Evolutionary conservation across 306 rosid species (phyloP).

Genomic region (Cajanus cajan): DNA sequence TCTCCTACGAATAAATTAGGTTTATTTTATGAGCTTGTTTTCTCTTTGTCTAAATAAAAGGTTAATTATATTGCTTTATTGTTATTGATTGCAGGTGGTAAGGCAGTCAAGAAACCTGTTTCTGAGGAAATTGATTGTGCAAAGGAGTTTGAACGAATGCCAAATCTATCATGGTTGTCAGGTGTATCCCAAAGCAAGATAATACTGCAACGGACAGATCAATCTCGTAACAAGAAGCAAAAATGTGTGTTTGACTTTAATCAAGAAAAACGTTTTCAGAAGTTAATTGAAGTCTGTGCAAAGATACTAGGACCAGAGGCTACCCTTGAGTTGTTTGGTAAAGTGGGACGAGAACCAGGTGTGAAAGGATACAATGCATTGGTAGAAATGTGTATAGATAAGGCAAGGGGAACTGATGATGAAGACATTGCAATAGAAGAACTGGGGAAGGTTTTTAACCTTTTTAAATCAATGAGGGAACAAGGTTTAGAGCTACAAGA

Average conservation of each 20-base stretch:
- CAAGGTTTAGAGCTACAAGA: constrained; percentile 65
- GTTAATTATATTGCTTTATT: background rate
- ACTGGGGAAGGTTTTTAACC: constrained; percentile 49
- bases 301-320: constrained; percentile 52
- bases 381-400: constrained; percentile 52
- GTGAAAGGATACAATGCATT: constrained; percentile 55
- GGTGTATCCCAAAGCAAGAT: constrained; percentile 19
- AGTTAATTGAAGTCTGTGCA: constrained; percentile 43
- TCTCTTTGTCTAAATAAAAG: background rate
- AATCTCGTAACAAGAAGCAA: constrained; percentile 57
- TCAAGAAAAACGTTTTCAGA: constrained; percentile 46
- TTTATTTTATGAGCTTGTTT: constrained; percentile 6
- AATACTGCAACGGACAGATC: constrained; percentile 40
- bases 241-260: constrained; percentile 38
- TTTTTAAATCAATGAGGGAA: constrained; percentile 62
- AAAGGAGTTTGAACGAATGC: constrained; percentile 27
- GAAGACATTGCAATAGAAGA: constrained; percentile 53
- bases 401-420: constrained; percentile 53
- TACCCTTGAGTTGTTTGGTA: constrained; percentile 49
- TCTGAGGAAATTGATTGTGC: constrained; percentile 31
- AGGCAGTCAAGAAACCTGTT: constrained; percentile 27
- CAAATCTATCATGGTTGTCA: constrained; percentile 46
- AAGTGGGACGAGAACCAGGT: constrained; percentile 59
- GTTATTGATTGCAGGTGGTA: constrained; percentile 40
- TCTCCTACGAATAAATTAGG: background rate